Evolutionary conservation across 2,329 filamentous ascomycete genomes (phyloP).

Genomic region (Neonectria punicea): DNA sequence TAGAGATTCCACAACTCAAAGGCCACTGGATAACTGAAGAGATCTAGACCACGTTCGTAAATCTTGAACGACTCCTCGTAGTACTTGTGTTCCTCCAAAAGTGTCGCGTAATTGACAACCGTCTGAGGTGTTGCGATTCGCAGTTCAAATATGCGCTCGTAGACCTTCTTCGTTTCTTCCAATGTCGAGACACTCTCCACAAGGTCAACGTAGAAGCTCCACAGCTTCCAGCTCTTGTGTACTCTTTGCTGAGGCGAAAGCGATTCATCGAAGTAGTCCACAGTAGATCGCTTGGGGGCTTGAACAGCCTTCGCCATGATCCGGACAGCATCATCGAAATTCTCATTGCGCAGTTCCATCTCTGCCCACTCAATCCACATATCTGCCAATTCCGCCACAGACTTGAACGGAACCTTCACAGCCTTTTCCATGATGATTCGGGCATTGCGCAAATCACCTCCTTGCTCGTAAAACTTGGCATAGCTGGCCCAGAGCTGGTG

Average conservation of each 20-base stretch:
- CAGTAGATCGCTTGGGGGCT: conserved; percentile 94
- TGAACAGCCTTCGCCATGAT: conserved; percentile 98
- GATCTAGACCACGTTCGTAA: conserved; percentile 93
- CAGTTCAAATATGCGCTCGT: conserved; percentile 97
- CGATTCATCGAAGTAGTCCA: conserved; percentile 99
- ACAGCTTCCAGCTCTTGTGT: conserved; percentile 99
- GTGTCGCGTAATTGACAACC: conserved; percentile 97
- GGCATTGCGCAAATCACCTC: conserved; percentile 84
- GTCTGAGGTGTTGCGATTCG: conserved; percentile 98
- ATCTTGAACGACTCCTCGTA: conserved; percentile 98
- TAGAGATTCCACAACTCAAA: conserved; percentile 99
- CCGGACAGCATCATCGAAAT: conserved; percentile 92
- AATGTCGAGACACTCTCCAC: conserved; percentile 93
- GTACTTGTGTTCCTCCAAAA: conserved; percentile 93
- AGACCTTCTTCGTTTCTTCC: conserved; percentile 92
- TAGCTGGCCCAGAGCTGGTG: conserved; percentile 97
- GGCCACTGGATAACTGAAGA: conserved; percentile 98
- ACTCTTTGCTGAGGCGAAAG: conserved; percentile 94
- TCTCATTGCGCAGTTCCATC: conserved; percentile 95
- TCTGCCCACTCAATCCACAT: conserved; percentile 99
- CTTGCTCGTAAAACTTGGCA: conserved; percentile 94
- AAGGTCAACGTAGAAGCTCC: conserved; percentile 99
- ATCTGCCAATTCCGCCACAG: conserved; percentile 94
- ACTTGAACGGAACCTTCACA: conserved; percentile 97
- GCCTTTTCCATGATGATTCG: conserved; percentile 97